Percentiles rank a stretch among this genome's conserved stretches.
Evolutionary conservation across 257 asterid genomes (phyloP).

Genomic region (Mitragyna speciosa): DNA sequence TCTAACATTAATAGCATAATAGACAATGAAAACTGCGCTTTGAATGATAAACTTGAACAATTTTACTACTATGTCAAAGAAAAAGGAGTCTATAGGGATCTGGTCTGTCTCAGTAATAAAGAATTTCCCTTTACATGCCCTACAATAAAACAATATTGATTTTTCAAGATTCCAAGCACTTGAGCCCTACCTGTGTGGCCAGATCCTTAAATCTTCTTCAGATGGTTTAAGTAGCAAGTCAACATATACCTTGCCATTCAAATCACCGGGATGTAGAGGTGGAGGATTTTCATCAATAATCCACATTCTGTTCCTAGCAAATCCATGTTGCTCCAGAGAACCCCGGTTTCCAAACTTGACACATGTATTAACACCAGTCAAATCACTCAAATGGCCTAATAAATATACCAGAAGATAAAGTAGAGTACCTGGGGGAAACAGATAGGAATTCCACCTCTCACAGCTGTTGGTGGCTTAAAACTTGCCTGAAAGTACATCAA

Average conservation of each 20-base stretch:
- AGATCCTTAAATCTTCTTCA: constrained; percentile 68
- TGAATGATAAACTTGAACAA: neutral
- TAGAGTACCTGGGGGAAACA: constrained; percentile 81
- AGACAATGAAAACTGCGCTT: neutral
- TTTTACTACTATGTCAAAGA: neutral
- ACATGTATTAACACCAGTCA: neutral
- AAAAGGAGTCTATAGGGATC: neutral
- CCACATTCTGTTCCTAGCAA: constrained; percentile 81
- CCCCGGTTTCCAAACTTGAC: constrained; percentile 77
- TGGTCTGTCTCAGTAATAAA: neutral
- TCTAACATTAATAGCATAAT: neutral
- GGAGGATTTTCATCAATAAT: constrained; percentile 68
- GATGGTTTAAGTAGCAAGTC: constrained; percentile 69
- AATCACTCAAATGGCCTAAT: neutral
- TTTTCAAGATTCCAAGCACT: neutral
- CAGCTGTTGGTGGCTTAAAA: constrained; percentile 77
- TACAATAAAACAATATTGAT: neutral
- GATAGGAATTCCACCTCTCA: constrained; percentile 87
- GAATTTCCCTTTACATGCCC: neutral
- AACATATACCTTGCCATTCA: constrained; percentile 41
- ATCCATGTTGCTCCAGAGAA: constrained; percentile 80
- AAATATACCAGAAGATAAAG: neutral
- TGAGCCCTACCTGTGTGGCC: constrained; percentile 73
- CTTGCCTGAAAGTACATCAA: constrained; percentile 51
- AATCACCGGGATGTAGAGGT: constrained; percentile 45